A percentile compares a stretch with the other conserved stretches of the same genome.
Conservation (phyloP, 2,329 filamentous ascomycete genomes). For the Fusarium solani-melongenae region DNA sequence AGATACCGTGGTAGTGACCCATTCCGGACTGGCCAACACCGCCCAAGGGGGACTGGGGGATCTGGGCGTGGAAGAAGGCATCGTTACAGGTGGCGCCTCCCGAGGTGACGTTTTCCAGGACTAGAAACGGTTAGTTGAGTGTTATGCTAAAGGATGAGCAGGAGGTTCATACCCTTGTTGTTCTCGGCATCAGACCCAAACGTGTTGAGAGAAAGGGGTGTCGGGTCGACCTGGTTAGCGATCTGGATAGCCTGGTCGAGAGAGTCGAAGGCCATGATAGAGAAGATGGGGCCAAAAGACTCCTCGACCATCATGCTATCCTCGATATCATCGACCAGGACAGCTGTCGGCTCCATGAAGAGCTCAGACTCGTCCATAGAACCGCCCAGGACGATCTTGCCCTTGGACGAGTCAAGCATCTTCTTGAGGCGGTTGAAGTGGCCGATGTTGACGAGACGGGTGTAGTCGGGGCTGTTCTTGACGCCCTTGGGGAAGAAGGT, state of each 20-base stretch:
- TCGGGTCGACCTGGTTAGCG: slow-evolving; percentile 83
- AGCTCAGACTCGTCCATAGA: slow-evolving; percentile 81
- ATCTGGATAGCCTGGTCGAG: slow-evolving; percentile 88
- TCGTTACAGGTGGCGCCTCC: slow-evolving; percentile 65
- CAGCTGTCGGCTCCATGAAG: slow-evolving; percentile 92
- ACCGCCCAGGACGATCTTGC: slow-evolving; percentile 89
- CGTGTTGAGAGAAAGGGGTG: slow-evolving; percentile 84
- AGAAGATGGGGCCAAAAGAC: slow-evolving; percentile 92
- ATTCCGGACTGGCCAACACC: slow-evolving; percentile 61
- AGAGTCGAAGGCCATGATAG: slow-evolving; percentile 80
- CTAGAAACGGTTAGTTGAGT: slow-evolving; percentile 46
- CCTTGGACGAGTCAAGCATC: slow-evolving; percentile 86
- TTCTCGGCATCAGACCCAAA: slow-evolving; percentile 87
- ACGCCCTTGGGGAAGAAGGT: slow-evolving; percentile 88
- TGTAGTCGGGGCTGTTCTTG: slow-evolving; percentile 80
- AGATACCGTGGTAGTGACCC: slow-evolving; percentile 61
- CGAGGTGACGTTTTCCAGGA: slow-evolving; percentile 54
- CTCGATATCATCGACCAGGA: slow-evolving; percentile 76
- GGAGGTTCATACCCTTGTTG: slow-evolving; percentile 69
- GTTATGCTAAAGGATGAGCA: background rate
- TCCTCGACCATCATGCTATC: slow-evolving; percentile 87
- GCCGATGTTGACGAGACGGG: slow-evolving; percentile 81
- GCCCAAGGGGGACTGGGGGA: slow-evolving; percentile 58
- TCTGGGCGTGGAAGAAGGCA: slow-evolving; percentile 55
- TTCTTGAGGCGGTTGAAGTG: slow-evolving; percentile 87